Percentiles rank a stretch among this genome's conserved stretches.
These are phyloP conservation scores for Erythrophleum ivorense DNA, from an alignment of 331 rosid genomes.

Conservation along the genomic window DNA sequence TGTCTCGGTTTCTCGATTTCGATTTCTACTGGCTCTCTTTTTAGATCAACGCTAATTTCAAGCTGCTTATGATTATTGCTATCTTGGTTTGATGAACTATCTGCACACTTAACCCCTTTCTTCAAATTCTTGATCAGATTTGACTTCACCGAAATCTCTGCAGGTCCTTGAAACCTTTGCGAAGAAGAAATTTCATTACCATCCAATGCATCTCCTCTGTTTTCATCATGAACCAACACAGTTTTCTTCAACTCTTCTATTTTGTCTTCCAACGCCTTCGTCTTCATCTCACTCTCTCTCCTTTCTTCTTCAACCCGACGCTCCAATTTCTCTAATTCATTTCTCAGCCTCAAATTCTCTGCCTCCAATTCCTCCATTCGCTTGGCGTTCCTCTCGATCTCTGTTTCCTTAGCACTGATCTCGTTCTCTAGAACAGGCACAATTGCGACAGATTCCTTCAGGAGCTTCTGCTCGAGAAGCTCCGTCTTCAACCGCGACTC, in stretches of 20 bases:
- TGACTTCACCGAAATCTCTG: conserved; percentile 64
- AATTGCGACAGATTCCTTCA: conserved; percentile 79
- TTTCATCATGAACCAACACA: conserved; percentile 41
- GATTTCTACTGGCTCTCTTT: conserved; percentile 49
- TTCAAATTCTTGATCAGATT: conserved; percentile 65
- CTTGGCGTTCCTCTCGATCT: conserved; percentile 56
- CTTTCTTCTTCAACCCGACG: conserved; percentile 50
- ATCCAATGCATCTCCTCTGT: conserved; percentile 34
- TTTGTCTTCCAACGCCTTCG: conserved; percentile 66
- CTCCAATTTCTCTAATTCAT: conserved; percentile 52
- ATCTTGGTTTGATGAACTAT: conserved; percentile 43
- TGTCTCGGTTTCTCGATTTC: conserved; percentile 66
- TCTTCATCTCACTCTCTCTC: conserved; percentile 48
- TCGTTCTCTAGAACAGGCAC: conserved; percentile 79
- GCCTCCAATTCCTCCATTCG: conserved; percentile 51
- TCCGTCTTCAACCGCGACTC: conserved; percentile 91
- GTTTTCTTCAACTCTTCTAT: conserved; percentile 68
- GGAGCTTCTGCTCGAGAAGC: conserved; percentile 82
- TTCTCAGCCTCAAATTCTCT: conserved; percentile 59
- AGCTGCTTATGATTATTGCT: conserved; percentile 43
- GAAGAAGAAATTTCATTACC: conserved; percentile 66
- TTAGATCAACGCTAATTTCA: conserved; percentile 53
- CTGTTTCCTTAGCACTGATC: conserved; percentile 57
- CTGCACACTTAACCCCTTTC: conserved; percentile 47
- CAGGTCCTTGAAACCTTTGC: conserved; percentile 66